Evolutionary conservation across 1,284 basidiomycete species (phyloP).

Genomic region (Puccinia coronata): DNA sequence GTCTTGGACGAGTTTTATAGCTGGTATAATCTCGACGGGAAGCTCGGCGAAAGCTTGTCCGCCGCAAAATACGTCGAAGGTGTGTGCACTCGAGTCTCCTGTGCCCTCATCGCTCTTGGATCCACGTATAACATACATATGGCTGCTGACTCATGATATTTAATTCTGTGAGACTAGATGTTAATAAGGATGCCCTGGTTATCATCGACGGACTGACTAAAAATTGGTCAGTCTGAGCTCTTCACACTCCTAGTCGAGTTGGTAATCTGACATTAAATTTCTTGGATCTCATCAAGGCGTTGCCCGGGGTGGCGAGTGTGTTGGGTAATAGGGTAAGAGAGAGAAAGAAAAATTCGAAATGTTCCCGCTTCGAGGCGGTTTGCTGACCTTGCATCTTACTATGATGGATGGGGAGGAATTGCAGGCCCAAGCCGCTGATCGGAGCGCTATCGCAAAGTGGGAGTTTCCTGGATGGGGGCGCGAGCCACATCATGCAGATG

Average conservation of each 20-base stretch:
- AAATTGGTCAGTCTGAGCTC: constrained; percentile 63
- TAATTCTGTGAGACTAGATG: constrained; percentile 62
- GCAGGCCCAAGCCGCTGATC: constrained; percentile 76
- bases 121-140: constrained; percentile 48
- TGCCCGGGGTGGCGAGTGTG: constrained; percentile 90
- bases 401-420: too few relatives aligned
- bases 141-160: background rate
- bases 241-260: background rate
- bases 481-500: constrained; percentile 66
- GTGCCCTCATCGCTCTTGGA: constrained; percentile 57
- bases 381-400: too few relatives aligned
- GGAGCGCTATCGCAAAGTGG: constrained; percentile 82
- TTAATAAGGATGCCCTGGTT: constrained; percentile 76
- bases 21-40: constrained; percentile 66
- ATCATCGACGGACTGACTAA: constrained; percentile 92
- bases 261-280: constrained; percentile 3
- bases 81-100: constrained; percentile 75
- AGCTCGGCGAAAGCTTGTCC: constrained; percentile 87
- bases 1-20: constrained; percentile 72
- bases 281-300: constrained; percentile 64
- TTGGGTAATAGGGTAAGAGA: constrained; percentile 74
- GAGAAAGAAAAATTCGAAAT: too few relatives aligned
- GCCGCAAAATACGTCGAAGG: constrained; percentile 73
- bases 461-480: constrained; percentile 58
- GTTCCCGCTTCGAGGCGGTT: too few relatives aligned